A percentile compares a stretch with the other conserved stretches of the same genome.
Evolutionary conservation across 2,329 filamentous ascomycete genomes (phyloP).

Genomic region (Ilyonectria robusta): DNA sequence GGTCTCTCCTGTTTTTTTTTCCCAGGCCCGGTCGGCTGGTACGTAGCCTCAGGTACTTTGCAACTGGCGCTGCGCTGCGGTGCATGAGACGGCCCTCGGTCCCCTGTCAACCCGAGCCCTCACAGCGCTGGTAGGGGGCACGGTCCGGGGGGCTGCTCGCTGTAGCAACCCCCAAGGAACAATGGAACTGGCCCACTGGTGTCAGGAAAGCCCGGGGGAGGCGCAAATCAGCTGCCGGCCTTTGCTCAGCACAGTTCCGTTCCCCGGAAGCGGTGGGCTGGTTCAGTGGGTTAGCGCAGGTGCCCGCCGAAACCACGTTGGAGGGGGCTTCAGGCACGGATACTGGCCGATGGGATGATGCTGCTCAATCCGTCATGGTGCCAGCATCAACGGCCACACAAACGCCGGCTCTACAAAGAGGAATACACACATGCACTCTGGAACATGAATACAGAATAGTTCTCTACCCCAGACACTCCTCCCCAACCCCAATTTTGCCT

Average conservation of each 20-base stretch:
- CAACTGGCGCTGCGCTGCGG: background rate
- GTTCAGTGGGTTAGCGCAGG: background rate
- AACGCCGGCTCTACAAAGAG: background rate
- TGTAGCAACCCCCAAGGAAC: background rate
- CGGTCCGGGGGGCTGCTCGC: background rate
- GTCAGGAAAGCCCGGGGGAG: conserved; percentile 12
- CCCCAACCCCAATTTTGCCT: background rate
- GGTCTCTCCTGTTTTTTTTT: conserved; percentile 11
- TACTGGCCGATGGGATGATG: background rate
- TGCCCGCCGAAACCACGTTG: background rate
- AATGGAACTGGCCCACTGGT: conserved; percentile 8
- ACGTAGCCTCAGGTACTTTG: background rate
- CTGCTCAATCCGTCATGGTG: background rate
- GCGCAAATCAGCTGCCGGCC: conserved; percentile 46
- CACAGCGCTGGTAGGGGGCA: background rate
- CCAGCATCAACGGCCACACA: background rate
- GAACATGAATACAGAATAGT: background rate
- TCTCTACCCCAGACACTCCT: background rate
- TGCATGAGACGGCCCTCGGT: background rate
- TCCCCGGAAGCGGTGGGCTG: conserved; percentile 39
- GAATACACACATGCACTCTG: background rate
- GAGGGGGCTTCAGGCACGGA: conserved; percentile 1
- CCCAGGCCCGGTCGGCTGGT: too few relatives aligned
- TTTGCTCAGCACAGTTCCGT: conserved; percentile 47
- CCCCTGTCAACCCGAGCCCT: background rate